Conservation (phyloP, 2,329 filamentous ascomycete genomes). For the Ploettnerulaceae sp. region DNA sequence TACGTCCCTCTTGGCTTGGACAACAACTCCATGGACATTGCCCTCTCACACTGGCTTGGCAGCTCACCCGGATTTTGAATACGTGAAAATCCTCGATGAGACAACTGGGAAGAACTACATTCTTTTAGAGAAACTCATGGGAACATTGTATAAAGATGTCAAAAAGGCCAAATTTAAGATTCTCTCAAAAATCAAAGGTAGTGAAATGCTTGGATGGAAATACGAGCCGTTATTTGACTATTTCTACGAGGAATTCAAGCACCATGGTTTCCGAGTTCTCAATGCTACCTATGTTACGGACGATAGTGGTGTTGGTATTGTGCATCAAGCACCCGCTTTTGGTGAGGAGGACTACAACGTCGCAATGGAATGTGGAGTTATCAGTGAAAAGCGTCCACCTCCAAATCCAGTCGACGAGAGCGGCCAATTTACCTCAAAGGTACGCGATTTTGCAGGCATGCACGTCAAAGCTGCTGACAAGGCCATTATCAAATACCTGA, state of each 20-base stretch:
- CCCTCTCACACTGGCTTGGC: constrained; percentile 76
- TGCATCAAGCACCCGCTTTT: constrained; percentile 89
- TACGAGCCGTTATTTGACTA: constrained; percentile 89
- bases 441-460: constrained; percentile 77
- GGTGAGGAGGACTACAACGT: constrained; percentile 95
- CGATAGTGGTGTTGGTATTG: constrained; percentile 87
- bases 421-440: constrained; percentile 71
- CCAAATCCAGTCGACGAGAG: constrained; percentile 87
- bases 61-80: constrained; percentile 78
- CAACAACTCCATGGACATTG: constrained; percentile 83
- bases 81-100: constrained; percentile 81
- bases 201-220: constrained; percentile 74
- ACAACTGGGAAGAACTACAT: constrained; percentile 79
- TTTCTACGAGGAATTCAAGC: constrained; percentile 84
- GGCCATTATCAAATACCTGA: constrained; percentile 85
- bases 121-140: constrained; percentile 73
- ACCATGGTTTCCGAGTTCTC: constrained; percentile 74
- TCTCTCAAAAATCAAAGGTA: constrained; percentile 72
- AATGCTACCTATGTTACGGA: constrained; percentile 83
- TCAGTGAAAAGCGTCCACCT: constrained; percentile 71
- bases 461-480: constrained; percentile 93
- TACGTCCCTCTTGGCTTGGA: constrained; percentile 78
- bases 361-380: constrained; percentile 69
- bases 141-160: constrained; percentile 85
- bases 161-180: constrained; percentile 94